Conservation (phyloP, 345 rosid species). For the Arabis hirsuta region DNA sequence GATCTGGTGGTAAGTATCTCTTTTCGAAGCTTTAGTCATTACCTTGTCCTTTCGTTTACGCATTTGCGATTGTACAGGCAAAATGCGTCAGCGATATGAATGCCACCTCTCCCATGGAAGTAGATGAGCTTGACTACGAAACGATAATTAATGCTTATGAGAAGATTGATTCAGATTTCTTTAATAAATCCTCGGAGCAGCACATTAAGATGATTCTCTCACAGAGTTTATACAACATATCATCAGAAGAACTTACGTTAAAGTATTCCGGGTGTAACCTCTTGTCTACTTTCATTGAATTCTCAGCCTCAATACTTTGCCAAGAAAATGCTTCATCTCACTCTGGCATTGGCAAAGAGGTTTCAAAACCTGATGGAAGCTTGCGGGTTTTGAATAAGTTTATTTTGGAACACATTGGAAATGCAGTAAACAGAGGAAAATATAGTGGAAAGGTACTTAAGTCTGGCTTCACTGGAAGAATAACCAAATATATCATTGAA, state of each 20-base stretch:
- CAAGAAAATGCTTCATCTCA: too few relatives aligned
- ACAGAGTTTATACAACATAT: constrained; percentile 69
- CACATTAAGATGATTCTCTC: constrained; percentile 68
- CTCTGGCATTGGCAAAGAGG: too few relatives aligned
- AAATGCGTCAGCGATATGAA: constrained; percentile 61
- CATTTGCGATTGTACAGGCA: constrained; percentile 56
- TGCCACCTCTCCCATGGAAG: constrained; percentile 62
- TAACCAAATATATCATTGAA: neutral
- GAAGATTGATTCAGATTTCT: constrained; percentile 55
- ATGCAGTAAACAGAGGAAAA: constrained; percentile 56
- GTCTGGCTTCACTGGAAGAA: neutral
- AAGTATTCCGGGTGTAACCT: constrained; percentile 68
- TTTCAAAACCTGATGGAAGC: constrained; percentile 38
- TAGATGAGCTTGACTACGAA: constrained; percentile 81
- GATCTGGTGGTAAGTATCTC: constrained; percentile 54
- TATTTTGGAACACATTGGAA: constrained; percentile 67
- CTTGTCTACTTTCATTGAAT: constrained; percentile 66
- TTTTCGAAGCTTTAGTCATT: constrained; percentile 6
- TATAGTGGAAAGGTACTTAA: constrained; percentile 58
- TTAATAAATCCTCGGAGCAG: constrained; percentile 52
- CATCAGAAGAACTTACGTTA: constrained; percentile 63
- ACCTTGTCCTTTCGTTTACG: constrained; percentile 2
- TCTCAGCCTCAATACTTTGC: constrained; percentile 54
- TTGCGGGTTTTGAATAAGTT: constrained; percentile 61
- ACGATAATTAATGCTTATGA: constrained; percentile 60